These are phyloP conservation scores for Cyclotella cryptica DNA, from an alignment of 108 stramenopile species.

Conservation along the genomic window DNA sequence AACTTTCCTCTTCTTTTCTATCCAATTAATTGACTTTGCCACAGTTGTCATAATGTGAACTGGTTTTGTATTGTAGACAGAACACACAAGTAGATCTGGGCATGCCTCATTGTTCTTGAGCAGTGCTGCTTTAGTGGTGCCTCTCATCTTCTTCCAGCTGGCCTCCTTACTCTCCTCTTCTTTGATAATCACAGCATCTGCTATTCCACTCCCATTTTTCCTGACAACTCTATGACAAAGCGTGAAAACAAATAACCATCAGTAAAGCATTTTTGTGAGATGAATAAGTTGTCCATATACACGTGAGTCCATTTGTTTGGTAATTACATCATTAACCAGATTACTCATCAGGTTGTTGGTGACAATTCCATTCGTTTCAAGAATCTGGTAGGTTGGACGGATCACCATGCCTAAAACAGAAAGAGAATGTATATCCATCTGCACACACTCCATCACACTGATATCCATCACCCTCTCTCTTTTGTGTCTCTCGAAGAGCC, in stretches of 20 bases:
- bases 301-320: constrained; percentile 23
- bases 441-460: constrained; percentile 41
- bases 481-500: constrained; percentile 32
- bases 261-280: constrained; percentile 8
- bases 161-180: not conserved
- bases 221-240: constrained; percentile 10
- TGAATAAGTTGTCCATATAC: too few species aligned
- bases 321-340: not conserved
- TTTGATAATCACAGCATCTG: not conserved
- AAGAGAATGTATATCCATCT: constrained; percentile 19
- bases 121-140: too few species aligned
- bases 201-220: not conserved
- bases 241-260: not conserved
- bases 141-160: constrained; percentile 6
- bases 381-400: not conserved
- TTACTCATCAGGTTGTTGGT: too few species aligned
- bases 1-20: constrained; percentile 25
- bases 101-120: too few species aligned
- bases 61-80: constrained; percentile 38
- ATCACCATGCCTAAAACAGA: constrained; percentile 15
- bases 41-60: constrained; percentile 33
- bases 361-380: constrained; percentile 4
- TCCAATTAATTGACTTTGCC: constrained; percentile 30
- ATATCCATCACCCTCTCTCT: constrained; percentile 46
- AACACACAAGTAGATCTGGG: constrained; percentile 7